Percentiles rank a stretch among this genome's conserved stretches.
These are phyloP conservation scores for Telfairia occidentalis DNA, from an alignment of 331 rosid species.

Conservation along the genomic window DNA sequence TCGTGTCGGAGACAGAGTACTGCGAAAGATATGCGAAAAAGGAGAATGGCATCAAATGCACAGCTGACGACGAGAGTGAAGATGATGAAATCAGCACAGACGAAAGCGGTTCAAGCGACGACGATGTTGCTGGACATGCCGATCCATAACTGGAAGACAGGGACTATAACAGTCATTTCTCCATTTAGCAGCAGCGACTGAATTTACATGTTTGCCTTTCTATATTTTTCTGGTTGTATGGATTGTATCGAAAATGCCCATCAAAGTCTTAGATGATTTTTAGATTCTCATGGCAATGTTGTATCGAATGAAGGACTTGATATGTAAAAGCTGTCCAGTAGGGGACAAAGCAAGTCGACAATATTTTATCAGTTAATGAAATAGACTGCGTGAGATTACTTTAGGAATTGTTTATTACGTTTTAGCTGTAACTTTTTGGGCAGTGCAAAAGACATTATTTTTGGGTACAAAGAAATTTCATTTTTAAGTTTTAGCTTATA, in stretches of 20 bases:
- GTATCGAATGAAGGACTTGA: neutral
- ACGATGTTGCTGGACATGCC: slow-evolving; percentile 68
- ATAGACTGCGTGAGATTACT: neutral
- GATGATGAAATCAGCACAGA: slow-evolving; percentile 61
- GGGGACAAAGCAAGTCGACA: neutral
- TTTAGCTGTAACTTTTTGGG: neutral
- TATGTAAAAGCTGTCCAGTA: neutral
- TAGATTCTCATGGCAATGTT: slow-evolving; percentile 13
- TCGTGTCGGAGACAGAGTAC: slow-evolving; percentile 43
- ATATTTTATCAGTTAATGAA: neutral
- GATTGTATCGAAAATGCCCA: slow-evolving; percentile 2
- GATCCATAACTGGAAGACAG: slow-evolving; percentile 37
- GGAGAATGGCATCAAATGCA: slow-evolving; percentile 45
- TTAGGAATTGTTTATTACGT: neutral
- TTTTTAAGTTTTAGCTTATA: no score
- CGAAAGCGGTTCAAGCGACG: slow-evolving; percentile 58
- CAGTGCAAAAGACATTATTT: neutral
- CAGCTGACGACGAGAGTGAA: slow-evolving; percentile 52
- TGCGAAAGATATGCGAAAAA: slow-evolving; percentile 75
- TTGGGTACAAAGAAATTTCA: no score
- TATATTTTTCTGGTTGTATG: slow-evolving; percentile 22
- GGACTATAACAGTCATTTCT: slow-evolving; percentile 2
- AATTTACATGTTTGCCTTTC: slow-evolving; percentile 23
- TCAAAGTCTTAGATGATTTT: slow-evolving; percentile 1
- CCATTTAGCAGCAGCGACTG: slow-evolving; percentile 24